Percentiles rank a stretch among this genome's conserved stretches.
phyloP scores from a whole-genome alignment of 2,329 filamentous ascomycete species.

The Rugonectria rugulosa region DNA sequence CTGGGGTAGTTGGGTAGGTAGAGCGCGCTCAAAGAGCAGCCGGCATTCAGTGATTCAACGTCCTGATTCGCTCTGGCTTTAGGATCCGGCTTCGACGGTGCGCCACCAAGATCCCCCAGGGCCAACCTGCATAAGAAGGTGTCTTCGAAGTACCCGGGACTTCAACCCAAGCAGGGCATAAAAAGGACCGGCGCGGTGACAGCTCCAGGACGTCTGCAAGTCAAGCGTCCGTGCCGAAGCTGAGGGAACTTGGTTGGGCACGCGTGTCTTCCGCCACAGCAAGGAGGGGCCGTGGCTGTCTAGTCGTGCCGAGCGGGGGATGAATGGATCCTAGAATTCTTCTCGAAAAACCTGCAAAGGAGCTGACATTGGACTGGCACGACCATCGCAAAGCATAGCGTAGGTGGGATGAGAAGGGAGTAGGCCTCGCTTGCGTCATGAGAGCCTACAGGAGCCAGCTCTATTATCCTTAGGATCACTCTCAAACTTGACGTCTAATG shows the following conservation, averaged over 20 bases:
- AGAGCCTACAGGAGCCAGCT: not conserved
- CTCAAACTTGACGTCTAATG: conserved; percentile 6
- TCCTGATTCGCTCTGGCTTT: conserved; percentile 28
- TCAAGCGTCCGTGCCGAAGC: conserved; percentile 32
- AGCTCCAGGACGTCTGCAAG: conserved; percentile 21
- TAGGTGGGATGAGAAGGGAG: conserved; percentile 12
- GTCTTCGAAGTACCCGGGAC: conserved; percentile 7
- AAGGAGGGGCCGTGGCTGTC: conserved; percentile 29
- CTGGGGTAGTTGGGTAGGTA: too few relatives aligned
- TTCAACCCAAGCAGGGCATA: conserved; percentile 16
- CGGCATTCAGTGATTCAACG: conserved; percentile 15
- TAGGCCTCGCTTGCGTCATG: conserved; percentile 1
- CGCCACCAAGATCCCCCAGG: conserved; percentile 27
- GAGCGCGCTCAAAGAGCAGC: conserved; percentile 29
- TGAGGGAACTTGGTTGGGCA: conserved; percentile 18
- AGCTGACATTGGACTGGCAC: conserved; percentile 11
- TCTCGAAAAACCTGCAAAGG: conserved; percentile 24
- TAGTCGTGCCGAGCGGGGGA: conserved; percentile 27
- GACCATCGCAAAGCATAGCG: too few relatives aligned
- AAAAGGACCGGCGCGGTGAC: conserved; percentile 11
- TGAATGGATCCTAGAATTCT: conserved; percentile 26
- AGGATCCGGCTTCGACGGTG: conserved; percentile 19
- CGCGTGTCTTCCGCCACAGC: conserved; percentile 15
- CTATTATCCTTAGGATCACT: not conserved
- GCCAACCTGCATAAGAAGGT: conserved; percentile 18